A percentile compares a stretch with the other conserved stretches of the same genome.
phyloP scores from a whole-genome alignment of 768 basidiomycete species.

The Lactarius tabidus region DNA sequence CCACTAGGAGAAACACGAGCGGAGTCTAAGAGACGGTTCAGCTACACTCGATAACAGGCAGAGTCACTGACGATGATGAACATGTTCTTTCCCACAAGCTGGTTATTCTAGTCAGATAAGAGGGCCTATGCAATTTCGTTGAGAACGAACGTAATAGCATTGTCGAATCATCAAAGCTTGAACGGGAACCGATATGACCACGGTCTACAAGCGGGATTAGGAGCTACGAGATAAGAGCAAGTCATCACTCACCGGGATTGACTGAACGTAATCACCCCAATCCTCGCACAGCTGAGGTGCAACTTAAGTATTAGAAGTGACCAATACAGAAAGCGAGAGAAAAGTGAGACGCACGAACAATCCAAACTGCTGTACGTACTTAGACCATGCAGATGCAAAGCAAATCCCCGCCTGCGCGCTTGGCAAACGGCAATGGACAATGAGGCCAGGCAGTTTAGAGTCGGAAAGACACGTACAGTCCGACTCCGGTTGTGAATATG shows the following conservation, averaged over 20 bases:
- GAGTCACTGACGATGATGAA: constrained; percentile 6
- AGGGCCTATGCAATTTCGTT: background rate
- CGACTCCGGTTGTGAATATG: constrained; percentile 4
- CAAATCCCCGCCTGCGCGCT: constrained; percentile 11
- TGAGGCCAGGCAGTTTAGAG: background rate
- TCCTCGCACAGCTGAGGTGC: background rate
- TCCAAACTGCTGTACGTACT: constrained; percentile 3
- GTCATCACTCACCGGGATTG: constrained; percentile 2
- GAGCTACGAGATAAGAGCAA: background rate
- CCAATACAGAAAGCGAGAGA: background rate
- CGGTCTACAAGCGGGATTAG: constrained; percentile 2
- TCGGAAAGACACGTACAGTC: constrained; percentile 3
- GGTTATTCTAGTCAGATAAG: background rate
- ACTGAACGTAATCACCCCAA: constrained; percentile 1
- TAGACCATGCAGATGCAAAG: constrained; percentile 3
- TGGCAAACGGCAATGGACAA: background rate
- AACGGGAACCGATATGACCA: constrained; percentile 7
- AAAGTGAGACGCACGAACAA: background rate
- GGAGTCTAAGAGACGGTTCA: constrained; percentile 4
- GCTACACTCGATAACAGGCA: background rate
- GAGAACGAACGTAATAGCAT: constrained; percentile 14
- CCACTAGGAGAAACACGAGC: constrained; percentile 8
- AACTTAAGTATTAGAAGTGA: background rate
- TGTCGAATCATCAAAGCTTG: constrained; percentile 16
- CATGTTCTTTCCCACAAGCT: constrained; percentile 10